A percentile compares a stretch with the other conserved stretches of the same genome.
These are phyloP conservation scores for Phytophthora multivora DNA, from an alignment of 352 stramenopile genomes.

Conservation along the genomic window DNA sequence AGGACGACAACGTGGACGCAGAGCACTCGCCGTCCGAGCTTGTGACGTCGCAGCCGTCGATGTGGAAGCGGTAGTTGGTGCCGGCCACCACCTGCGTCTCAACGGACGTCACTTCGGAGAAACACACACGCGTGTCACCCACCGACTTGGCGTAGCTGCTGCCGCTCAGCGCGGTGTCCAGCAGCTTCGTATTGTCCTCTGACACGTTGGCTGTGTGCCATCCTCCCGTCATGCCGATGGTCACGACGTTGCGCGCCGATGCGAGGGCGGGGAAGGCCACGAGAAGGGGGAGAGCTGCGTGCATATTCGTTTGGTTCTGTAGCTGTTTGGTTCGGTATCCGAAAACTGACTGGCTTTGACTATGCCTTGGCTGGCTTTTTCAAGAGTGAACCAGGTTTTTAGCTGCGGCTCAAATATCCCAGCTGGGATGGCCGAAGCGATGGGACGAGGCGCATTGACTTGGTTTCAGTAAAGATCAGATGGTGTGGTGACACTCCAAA, in stretches of 20 bases:
- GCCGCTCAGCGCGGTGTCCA: constrained; percentile 33
- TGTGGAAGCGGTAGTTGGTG: constrained; percentile 78
- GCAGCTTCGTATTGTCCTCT: constrained; percentile 27
- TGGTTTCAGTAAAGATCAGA: neutral
- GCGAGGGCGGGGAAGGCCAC: constrained; percentile 18
- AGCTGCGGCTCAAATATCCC: neutral
- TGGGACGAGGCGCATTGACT: neutral
- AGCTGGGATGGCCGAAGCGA: constrained; percentile 9
- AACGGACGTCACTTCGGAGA: constrained; percentile 35
- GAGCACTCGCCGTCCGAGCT: constrained; percentile 48
- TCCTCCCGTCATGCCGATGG: constrained; percentile 26
- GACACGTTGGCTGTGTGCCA: constrained; percentile 36
- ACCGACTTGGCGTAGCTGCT: constrained; percentile 33
- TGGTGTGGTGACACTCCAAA: constrained; percentile 2
- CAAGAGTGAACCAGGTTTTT: constrained; percentile 24
- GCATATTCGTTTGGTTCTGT: constrained; percentile 14
- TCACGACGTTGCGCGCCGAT: constrained; percentile 22
- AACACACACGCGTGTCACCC: constrained; percentile 49
- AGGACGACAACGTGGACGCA: constrained; percentile 27
- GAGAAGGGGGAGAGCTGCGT: constrained; percentile 13
- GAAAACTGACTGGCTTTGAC: neutral
- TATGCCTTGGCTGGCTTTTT: constrained; percentile 28
- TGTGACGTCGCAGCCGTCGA: constrained; percentile 52
- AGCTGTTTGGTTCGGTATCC: too few relatives aligned
- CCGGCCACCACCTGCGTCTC: constrained; percentile 75